Evolutionary conservation across 495 filamentous ascomycete species (phyloP), one percentile per base, ranked within the genome.

Genomic region (Lasiosphaeria hispida): DNA sequence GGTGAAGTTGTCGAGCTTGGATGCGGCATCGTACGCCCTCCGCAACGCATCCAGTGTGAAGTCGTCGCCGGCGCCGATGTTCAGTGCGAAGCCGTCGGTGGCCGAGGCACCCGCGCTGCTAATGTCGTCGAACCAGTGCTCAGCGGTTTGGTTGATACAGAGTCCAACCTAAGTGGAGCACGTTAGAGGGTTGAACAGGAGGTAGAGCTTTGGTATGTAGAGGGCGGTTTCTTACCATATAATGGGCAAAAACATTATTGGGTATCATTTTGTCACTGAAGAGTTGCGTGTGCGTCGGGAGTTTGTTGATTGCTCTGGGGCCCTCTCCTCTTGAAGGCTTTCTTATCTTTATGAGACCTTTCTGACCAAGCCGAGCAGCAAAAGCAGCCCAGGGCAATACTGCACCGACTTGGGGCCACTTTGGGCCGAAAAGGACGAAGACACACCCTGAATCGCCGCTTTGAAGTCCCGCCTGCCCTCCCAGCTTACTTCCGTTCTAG

Each of bases 31-130:
- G 61, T 81, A 86, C 0, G 81, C 83, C 0, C 77, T 65, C 11
- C 70, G 65, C 0, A 85, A 64, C 40, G 78, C 75, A 6, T 59
- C 61, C 15, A 73, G 71, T n/a, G 74, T 80, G 57, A 74, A 77
- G 2, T 69, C 61, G 48, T 83, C 80, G 36, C 59, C 66, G 1
- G 75, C 72, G 0, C 74, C 86, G 41, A 87, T 77, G 59, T 89
- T 88, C 43, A 89, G 62, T 0, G 81, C 86, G 61, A 89, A 89
- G 3, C 82, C 86, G 62, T 89, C 86, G 51, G 89, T 87, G 36
- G 80, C 74, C 0, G 83, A 75, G 15, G 72, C 74, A 54, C 80
- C 75, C 10, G 86, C 86, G 18, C 76, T 64, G 8, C 61, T 65
- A 43, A 89, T 87, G 56, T 89, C 84, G 7, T 66, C 65, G 43